These are phyloP conservation scores for Verticillium longisporum DNA, from an alignment of 2,329 filamentous ascomycete species.

Conservation along the genomic window DNA sequence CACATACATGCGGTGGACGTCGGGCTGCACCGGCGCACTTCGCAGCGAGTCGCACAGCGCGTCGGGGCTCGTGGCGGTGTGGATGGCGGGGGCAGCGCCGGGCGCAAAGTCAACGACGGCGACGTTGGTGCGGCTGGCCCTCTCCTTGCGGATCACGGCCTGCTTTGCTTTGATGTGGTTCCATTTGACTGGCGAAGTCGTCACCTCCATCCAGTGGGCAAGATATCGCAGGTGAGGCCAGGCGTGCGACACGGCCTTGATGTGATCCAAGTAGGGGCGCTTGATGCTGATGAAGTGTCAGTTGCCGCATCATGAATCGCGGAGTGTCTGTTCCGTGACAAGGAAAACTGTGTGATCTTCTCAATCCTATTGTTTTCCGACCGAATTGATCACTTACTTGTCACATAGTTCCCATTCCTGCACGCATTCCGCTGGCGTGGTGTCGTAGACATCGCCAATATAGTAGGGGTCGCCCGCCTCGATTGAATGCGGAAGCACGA, in stretches of 20 bases:
- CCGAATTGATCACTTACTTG: neutral
- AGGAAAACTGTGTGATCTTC: neutral
- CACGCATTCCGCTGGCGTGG: neutral
- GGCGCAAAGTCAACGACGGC: neutral
- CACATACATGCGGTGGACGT: slow-evolving; percentile 23
- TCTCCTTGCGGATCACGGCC: neutral
- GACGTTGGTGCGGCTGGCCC: neutral
- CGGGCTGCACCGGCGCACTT: neutral
- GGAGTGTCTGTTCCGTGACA: neutral
- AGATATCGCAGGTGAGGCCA: neutral
- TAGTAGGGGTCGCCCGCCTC: neutral
- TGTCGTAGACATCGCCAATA: neutral
- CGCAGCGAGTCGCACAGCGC: neutral
- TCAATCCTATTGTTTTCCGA: too few species aligned
- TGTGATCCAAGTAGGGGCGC: neutral
- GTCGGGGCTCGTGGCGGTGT: neutral
- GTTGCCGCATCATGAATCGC: neutral
- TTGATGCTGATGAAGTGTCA: neutral
- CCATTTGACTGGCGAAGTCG: neutral
- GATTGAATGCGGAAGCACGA: neutral
- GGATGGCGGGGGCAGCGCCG: neutral
- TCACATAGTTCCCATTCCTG: neutral
- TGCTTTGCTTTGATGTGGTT: neutral
- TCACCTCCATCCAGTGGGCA: neutral
- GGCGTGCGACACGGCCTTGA: neutral